Base-by-base conservation (phyloP, 352 stramenopile genomes). In the Pythium aphanidermatum region DNA sequence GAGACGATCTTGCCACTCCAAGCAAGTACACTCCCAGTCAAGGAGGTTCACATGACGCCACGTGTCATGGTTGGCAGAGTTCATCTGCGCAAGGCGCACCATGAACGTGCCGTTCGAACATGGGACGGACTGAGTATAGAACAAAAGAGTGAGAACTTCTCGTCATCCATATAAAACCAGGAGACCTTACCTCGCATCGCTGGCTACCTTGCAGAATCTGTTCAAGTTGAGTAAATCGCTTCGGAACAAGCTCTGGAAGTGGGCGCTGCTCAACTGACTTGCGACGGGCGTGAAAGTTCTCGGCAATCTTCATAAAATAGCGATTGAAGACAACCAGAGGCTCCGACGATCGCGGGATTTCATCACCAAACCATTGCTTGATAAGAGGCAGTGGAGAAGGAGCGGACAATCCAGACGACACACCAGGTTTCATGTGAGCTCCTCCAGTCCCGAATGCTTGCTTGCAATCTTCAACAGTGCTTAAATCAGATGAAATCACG, bases 51-150 rank as follows among this genome's bases (percentile, higher is more conserved):
- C 78, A 29, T 90, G 74, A 20, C 74, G 74, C 78, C 78, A 90
- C 34, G 65, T 75, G 42, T 86, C 74, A n/a, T 80, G 71, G 26
- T 62, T 71, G 38, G 80, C 63, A 10, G 76, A 46, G 2, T 61
- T 62, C 20, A 74, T 68, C 26, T 80, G 65, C 7, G 69, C 74
- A 10, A 87, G 48, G 21, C 74, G 77, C 42, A 86, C 77, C 77
- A 90, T 90, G 50, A 74, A 90, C 19, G 82, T 63, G 13, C 74
- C 74, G 48, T 86, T 90, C 19, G 77, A 75, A 51, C 77, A 90
- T 32, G 77, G 72, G 49, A 90, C 83, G 4, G 77, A 87, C 77
- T 90, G 44, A 11, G 40, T 26, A 51, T 27, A 13, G 24, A 13
- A 32, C 4, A 23, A 29, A 17, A 52, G 13, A 46, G 14, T 14